A percentile compares a stretch with the other conserved stretches of the same genome.
Evolutionary conservation across 1,139 yeast species (phyloP).

Genomic region (Nematodospora anomalae): DNA sequence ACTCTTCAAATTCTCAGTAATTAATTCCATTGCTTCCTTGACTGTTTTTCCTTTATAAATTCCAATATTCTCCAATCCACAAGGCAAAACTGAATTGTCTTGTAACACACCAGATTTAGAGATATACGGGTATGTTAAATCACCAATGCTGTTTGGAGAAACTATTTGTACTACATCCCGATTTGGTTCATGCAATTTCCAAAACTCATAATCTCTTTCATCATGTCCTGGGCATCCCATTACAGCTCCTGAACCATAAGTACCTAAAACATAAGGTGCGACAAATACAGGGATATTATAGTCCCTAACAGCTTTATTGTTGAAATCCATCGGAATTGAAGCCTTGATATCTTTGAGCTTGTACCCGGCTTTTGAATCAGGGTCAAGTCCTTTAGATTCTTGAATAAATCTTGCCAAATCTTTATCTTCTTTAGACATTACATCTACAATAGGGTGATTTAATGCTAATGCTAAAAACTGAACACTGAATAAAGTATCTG

Average conservation of each 20-base stretch:
- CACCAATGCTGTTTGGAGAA: conserved; percentile 31
- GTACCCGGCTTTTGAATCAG: conserved; percentile 65
- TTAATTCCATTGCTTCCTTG: conserved; percentile 50
- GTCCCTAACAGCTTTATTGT: conserved; percentile 16
- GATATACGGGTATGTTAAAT: conserved; percentile 41
- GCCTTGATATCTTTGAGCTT: conserved; percentile 47
- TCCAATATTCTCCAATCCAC: conserved; percentile 41
- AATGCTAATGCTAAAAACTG: conserved; percentile 79
- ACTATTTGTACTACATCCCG: conserved; percentile 44
- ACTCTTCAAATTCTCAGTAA: conserved; percentile 43
- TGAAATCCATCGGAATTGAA: conserved; percentile 57
- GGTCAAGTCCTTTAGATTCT: conserved; percentile 35
- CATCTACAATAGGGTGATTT: conserved; percentile 61
- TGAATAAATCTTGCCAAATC: conserved; percentile 48
- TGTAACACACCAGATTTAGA: conserved; percentile 55
- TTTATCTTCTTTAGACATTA: conserved; percentile 34
- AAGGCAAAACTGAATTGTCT: conserved; percentile 24
- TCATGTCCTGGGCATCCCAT: conserved; percentile 99
- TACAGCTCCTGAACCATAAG: conserved; percentile 89
- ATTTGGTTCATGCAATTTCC: conserved; percentile 61
- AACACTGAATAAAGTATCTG: conserved; percentile 81
- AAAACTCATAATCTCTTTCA: conserved; percentile 74
- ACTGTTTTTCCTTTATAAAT: conserved; percentile 50
- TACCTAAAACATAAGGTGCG: conserved; percentile 85
- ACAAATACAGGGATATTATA: conserved; percentile 69